Conservation (phyloP, 805 yeast genomes). For the Ogataea saltuana region DNA sequence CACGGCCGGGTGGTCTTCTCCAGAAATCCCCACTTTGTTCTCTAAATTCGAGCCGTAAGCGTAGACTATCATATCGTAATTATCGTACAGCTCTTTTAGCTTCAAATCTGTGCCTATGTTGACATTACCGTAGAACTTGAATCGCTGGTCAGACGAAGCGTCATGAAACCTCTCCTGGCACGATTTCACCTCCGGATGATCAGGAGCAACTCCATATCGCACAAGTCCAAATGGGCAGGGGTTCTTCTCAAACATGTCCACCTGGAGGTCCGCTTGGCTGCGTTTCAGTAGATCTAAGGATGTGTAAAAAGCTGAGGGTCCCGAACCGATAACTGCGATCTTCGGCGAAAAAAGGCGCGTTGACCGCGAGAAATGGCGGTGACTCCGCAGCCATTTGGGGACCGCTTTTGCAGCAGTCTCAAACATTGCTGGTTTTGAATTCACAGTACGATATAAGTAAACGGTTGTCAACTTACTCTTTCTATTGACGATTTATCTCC, state of each 20-base stretch:
- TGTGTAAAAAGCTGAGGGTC: slow-evolving; percentile 96
- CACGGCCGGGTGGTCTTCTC: slow-evolving; percentile 64
- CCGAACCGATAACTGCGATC: slow-evolving; percentile 87
- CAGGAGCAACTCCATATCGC: slow-evolving; percentile 98
- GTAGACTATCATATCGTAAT: slow-evolving; percentile 72
- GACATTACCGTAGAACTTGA: slow-evolving; percentile 71
- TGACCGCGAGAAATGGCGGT: neutral
- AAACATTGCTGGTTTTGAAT: neutral
- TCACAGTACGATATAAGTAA: no score
- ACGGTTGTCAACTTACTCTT: no score
- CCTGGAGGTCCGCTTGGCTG: slow-evolving; percentile 29
- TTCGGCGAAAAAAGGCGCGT: slow-evolving; percentile 23
- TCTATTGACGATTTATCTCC: no score
- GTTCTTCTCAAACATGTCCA: slow-evolving; percentile 78
- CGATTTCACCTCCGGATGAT: slow-evolving; percentile 93
- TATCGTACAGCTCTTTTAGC: slow-evolving; percentile 47
- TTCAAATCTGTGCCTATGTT: slow-evolving; percentile 63
- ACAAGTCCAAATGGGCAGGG: slow-evolving; percentile 93
- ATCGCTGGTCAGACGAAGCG: slow-evolving; percentile 37
- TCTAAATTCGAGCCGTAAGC: slow-evolving; percentile 80
- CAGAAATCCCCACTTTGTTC: slow-evolving; percentile 56
- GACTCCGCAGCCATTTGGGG: neutral
- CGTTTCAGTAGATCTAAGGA: slow-evolving; percentile 65
- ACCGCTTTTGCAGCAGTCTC: no score
- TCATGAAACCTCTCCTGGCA: slow-evolving; percentile 75